Base-by-base conservation (phyloP, 352 stramenopile species). In the Globisporangium uncinulatum region DNA sequence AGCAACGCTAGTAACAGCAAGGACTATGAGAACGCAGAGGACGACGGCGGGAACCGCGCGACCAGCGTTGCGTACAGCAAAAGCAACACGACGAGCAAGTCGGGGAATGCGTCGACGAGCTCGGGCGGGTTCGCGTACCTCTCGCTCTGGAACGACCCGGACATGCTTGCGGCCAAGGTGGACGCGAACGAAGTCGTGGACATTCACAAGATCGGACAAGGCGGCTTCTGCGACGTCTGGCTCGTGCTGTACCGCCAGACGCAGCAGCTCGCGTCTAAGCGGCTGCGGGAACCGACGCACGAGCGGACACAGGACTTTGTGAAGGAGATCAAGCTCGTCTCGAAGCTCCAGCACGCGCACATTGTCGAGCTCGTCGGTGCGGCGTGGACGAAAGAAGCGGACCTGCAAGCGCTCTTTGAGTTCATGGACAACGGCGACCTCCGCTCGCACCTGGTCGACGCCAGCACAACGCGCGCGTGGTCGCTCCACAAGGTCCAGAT, bases 341-440 rank as follows among this genome's bases (percentile, higher is more conserved):
- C 67, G 5, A 66, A 59, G 34, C 54, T 88, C 21, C 61, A 77
- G 24, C 77, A 83, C 31, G 69, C 67, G n/a, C 70, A 59, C 1
- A 53, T 85, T 4, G 78, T 88, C 17, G 42, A 43, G 14, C 57
- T 86, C 19, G 44, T 83, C 9, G 75, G 71, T 9, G 76, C 74
- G 20, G 67, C 68, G 4, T 86, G 73, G 75, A 76, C 66, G 0
- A 72, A 69, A 21, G 66, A 77, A 45, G 58, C 66, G 4, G 71
- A 87, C 48, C 44, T 86, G 0, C 71, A 84, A 57, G 78, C 72
- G 7, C 46, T 89, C 9, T 83, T 82, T 46, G 76, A 89, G 62
- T 89, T 81, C 57, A 84, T 87, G 74, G 47, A 75, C 1, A 70
- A 65, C 4, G 74, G 79, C 32, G 74, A 89, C 45, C 43, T 87